These are phyloP conservation scores for Acacia pycnantha DNA, from an alignment of 331 rosid genomes.

Conservation along the genomic window DNA sequence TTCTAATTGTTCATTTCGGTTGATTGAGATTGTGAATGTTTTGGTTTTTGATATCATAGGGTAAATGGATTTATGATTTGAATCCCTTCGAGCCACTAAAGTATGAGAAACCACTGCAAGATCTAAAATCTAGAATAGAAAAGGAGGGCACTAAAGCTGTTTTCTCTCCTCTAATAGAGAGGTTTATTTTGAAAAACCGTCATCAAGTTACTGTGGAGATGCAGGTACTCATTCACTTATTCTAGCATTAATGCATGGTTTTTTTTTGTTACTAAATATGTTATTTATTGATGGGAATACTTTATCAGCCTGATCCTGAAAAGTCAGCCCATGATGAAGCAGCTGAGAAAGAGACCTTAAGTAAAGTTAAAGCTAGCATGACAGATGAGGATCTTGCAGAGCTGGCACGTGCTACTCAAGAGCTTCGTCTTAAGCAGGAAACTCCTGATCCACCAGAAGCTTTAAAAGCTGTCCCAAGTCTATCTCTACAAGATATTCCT, in stretches of 20 bases:
- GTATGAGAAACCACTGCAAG: constrained; percentile 88
- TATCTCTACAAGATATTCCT: constrained; percentile 88
- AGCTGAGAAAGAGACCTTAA: constrained; percentile 67
- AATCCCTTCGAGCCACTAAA: constrained; percentile 94
- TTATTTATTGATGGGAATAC: constrained; percentile 26
- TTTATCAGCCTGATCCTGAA: constrained; percentile 86
- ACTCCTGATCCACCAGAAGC: constrained; percentile 99
- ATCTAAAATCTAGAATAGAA: constrained; percentile 80
- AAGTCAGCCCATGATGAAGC: constrained; percentile 89
- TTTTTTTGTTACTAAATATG: constrained; percentile 19
- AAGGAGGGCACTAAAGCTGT: constrained; percentile 85
- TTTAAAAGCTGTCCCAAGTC: constrained; percentile 87
- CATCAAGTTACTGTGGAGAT: constrained; percentile 89
- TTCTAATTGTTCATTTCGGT: constrained; percentile 4
- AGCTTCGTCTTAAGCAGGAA: constrained; percentile 85
- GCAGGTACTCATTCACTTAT: constrained; percentile 61
- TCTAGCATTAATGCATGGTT: constrained; percentile 15
- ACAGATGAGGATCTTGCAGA: constrained; percentile 89
- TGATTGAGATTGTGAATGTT: constrained; percentile 15
- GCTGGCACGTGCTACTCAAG: constrained; percentile 81
- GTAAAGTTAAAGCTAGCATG: constrained; percentile 78
- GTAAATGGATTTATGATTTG: constrained; percentile 98
- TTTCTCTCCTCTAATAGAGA: constrained; percentile 88
- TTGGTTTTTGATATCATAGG: constrained; percentile 49
- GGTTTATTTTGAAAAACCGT: constrained; percentile 77